Percentiles rank a stretch among this genome's conserved stretches.
These are phyloP conservation scores for Colletotrichum camelliae DNA, from an alignment of 2,329 filamentous ascomycete species.

Conservation along the genomic window DNA sequence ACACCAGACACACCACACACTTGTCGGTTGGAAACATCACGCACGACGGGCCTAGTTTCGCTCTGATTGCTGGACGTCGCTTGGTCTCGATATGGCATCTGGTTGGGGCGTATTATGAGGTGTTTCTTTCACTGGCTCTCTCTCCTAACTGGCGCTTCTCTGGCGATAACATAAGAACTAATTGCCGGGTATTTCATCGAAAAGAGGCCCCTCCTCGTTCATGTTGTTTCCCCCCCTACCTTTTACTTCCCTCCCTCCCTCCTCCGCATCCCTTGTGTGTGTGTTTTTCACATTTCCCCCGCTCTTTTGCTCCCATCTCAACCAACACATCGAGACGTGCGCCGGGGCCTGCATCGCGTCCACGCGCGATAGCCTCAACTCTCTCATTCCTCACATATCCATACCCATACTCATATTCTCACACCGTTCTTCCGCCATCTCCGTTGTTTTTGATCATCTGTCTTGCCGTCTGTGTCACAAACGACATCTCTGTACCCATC, in stretches of 20 bases:
- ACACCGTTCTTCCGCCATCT: background rate
- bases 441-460: background rate
- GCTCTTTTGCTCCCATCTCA: slow-evolving; percentile 14
- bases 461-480: background rate
- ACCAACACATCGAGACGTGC: background rate
- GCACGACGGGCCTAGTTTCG: background rate
- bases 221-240: background rate
- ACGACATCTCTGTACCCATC: background rate
- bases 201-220: background rate
- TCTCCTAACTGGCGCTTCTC: background rate
- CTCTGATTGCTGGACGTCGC: background rate
- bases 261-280: background rate
- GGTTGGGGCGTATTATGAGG: background rate
- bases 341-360: background rate
- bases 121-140: background rate
- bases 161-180: background rate
- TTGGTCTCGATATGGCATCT: background rate
- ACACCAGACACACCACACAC: background rate
- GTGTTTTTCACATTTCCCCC: background rate
- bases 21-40: background rate
- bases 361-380: background rate
- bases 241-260: background rate
- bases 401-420: background rate
- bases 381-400: background rate
- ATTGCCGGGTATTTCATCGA: background rate